Evolutionary conservation across 1,284 basidiomycete species (phyloP), one percentile per base, ranked within the genome.

Genomic region (Laetiporus sulphureus): DNA sequence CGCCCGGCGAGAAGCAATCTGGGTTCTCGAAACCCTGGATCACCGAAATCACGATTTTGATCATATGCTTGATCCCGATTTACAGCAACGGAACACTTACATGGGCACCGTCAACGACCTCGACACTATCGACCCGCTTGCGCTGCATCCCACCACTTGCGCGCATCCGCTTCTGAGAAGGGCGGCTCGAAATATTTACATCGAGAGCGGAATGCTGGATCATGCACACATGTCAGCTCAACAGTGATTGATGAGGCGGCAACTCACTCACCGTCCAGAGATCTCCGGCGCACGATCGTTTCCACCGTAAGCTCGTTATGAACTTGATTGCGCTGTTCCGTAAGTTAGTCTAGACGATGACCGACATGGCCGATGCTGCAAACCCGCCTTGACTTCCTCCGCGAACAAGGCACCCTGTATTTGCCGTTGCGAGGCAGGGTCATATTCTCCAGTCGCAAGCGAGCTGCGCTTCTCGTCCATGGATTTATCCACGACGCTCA

Each of bases 131-230:
- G 44, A 29, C 50, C 38, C 7, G 41, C 44, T 47, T 60, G 61
- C n/a, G 64, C 64, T 36, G 61, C 56, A 35, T 88, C 77, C 89
- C 88, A 92, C 74, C 87, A 79, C 54, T 67, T 70, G 39, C 73
- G 71, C 3, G 75, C 73, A 46, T 84, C 79, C 13, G 53, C 59
- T 55, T 89, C 82, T 8, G 73, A 68, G 40, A 63, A 51, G 32
- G 85, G 77, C 2, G 86, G 86, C 36, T 72, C 65, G 61, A 92
- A 94, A 64, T 85, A 91, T 56, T 75, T 80, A 68, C 91, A 94
- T 36, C 88, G 78, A 23, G 81, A 75, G 52, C 75, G 75, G 63
- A 94, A 93, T 24, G 85, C 91, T 93, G 49, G 7, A 41, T 5
- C 40, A 29, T 25, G 23, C 37, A 15, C 30, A 37, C 32, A n/a